These are phyloP conservation scores for Vachellia collinsii DNA, from an alignment of 306 rosid genomes.

Conservation along the genomic window DNA sequence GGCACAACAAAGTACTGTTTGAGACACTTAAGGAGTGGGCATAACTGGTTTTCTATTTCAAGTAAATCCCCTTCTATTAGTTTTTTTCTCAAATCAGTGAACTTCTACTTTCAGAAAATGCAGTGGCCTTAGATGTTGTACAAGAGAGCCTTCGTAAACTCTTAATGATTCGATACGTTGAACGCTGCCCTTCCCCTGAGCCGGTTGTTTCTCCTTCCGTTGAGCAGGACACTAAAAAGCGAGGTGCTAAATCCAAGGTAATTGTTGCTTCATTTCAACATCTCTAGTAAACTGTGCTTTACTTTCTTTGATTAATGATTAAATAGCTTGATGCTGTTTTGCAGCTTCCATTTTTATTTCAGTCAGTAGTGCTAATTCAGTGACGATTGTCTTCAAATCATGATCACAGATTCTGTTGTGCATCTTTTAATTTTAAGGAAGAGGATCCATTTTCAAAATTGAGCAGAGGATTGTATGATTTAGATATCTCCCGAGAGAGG, in stretches of 20 bases:
- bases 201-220: conserved; percentile 49
- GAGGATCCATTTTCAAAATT: not conserved
- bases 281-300: not conserved
- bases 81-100: conserved; percentile 20
- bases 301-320: conserved; percentile 19
- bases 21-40: conserved; percentile 19
- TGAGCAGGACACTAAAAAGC: conserved; percentile 56
- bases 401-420: not conserved
- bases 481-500: not conserved
- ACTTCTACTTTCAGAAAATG: conserved; percentile 51
- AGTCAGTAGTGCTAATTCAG: not conserved
- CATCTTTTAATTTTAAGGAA: not conserved
- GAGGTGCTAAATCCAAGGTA: conserved; percentile 80
- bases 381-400: not conserved
- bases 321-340: not conserved
- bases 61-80: conserved; percentile 17
- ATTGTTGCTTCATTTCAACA: conserved; percentile 32
- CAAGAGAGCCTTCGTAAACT: conserved; percentile 64
- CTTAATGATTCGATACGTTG: conserved; percentile 58
- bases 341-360: not conserved
- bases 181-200: conserved; percentile 81
- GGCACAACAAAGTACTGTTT: not conserved
- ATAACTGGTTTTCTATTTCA: conserved; percentile 6
- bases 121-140: conserved; percentile 50
- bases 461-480: not conserved